phyloP scores from a whole-genome alignment of 1,139 yeast species.

The Scheffersomyces titani region DNA sequence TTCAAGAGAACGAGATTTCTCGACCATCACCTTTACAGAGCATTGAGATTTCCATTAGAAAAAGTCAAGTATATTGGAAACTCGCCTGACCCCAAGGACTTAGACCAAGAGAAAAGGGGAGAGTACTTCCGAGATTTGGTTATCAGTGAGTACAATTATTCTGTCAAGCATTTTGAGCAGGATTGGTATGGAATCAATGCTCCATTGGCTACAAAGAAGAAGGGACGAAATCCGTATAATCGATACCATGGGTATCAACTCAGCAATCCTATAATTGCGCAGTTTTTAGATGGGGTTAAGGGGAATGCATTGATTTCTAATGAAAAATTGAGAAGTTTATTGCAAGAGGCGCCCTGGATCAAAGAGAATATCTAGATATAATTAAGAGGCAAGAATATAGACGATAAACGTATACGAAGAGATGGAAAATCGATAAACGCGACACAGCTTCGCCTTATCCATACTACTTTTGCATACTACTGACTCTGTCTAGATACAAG shows the following conservation, averaged over 20 bases:
- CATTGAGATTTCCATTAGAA: slow-evolving; percentile 39
- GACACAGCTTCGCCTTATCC: background rate
- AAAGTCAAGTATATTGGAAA: slow-evolving; percentile 56
- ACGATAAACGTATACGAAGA: background rate
- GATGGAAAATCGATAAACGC: background rate
- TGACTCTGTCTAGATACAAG: background rate
- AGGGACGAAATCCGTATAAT: slow-evolving; percentile 61
- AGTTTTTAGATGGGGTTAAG: slow-evolving; percentile 20
- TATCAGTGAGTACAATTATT: slow-evolving; percentile 52
- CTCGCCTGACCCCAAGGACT: slow-evolving; percentile 53
- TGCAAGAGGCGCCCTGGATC: slow-evolving; percentile 4
- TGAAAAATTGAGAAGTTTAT: slow-evolving; percentile 12
- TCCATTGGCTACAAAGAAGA: slow-evolving; percentile 43
- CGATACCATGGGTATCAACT: slow-evolving; percentile 43
- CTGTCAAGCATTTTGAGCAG: slow-evolving; percentile 52
- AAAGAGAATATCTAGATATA: background rate
- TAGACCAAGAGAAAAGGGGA: slow-evolving; percentile 16
- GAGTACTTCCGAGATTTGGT: slow-evolving; percentile 45
- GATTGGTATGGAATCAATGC: slow-evolving; percentile 64
- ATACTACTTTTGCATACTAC: background rate
- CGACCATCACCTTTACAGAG: slow-evolving; percentile 51
- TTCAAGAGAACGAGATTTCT: slow-evolving; percentile 66
- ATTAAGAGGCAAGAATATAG: background rate
- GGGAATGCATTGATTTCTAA: slow-evolving; percentile 7
- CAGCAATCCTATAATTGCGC: slow-evolving; percentile 25